Conservation (phyloP, 2,329 filamentous ascomycete species). For the Chrysoporthe austroafricana region DNA sequence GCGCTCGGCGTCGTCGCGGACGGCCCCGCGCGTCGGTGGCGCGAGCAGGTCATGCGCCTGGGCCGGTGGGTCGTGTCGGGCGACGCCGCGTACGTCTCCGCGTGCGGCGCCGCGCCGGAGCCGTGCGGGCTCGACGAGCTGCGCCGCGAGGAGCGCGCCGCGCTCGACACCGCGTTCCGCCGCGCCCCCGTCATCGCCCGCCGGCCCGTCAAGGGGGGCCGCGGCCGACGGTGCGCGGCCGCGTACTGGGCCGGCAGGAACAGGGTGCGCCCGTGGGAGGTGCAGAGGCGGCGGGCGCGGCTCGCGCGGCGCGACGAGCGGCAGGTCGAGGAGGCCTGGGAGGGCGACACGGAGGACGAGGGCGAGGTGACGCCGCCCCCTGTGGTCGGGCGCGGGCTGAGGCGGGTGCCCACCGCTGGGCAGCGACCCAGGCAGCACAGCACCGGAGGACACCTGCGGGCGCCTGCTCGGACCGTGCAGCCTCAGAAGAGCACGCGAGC, state of each 20-base stretch:
- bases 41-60: conserved; percentile 25
- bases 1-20: conserved; percentile 22
- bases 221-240: neutral
- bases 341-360: neutral
- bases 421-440: neutral
- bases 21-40: conserved; percentile 18
- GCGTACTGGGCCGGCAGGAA: conserved; percentile 4
- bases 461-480: neutral
- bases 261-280: neutral
- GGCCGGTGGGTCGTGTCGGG: conserved; percentile 13
- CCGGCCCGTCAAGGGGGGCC: conserved; percentile 8
- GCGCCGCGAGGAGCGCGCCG: neutral
- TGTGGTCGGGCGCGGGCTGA: neutral
- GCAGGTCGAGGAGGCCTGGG: neutral
- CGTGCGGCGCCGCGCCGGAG: neutral
- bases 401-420: neutral
- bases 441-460: neutral
- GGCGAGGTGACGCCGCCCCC: neutral
- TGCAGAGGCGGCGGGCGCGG: neutral
- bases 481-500: neutral
- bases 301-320: neutral
- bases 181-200: neutral
- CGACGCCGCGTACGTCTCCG: neutral
- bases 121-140: conserved; percentile 14
- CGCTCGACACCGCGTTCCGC: conserved; percentile 18